Percentiles rank a stretch among this genome's conserved stretches.
Evolutionary conservation across 495 filamentous ascomycete species (phyloP).

Genomic region (Podospora australis): DNA sequence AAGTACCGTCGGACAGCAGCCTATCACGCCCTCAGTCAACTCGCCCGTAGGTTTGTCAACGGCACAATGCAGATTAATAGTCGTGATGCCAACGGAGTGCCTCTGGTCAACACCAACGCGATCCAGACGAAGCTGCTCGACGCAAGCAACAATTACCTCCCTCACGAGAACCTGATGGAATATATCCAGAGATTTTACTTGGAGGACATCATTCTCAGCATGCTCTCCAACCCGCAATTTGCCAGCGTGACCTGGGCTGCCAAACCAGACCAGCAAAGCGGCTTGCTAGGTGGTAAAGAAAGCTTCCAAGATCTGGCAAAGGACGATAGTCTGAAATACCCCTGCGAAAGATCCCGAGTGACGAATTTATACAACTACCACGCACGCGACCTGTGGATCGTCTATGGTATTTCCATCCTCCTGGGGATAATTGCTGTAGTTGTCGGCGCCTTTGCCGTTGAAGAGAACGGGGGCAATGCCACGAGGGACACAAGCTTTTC

Average conservation of each 20-base stretch:
- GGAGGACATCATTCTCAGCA: constrained; percentile 29
- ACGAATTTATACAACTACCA: constrained; percentile 29
- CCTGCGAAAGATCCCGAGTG: constrained; percentile 24
- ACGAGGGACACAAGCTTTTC: constrained; percentile 30
- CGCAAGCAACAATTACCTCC: constrained; percentile 24
- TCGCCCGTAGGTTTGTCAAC: constrained; percentile 30
- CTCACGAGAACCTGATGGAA: constrained; percentile 10
- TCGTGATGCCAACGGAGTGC: constrained; percentile 18
- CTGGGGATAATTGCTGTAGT: constrained; percentile 19
- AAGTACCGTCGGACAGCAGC: constrained; percentile 28
- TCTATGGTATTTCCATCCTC: constrained; percentile 28
- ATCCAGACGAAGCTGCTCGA: constrained; percentile 33
- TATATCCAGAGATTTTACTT: constrained; percentile 26
- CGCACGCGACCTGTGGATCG: constrained; percentile 32
- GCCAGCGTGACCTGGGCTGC: constrained; percentile 32
- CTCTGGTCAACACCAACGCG: constrained; percentile 28
- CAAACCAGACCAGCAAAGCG: constrained; percentile 21
- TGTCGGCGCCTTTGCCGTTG: constrained; percentile 21
- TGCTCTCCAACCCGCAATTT: constrained; percentile 31
- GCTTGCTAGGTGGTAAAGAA: constrained; percentile 5
- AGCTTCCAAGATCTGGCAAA: not conserved
- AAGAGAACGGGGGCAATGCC: constrained; percentile 27
- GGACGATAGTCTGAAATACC: constrained; percentile 12
- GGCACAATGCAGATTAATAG: constrained; percentile 28
- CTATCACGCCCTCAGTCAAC: constrained; percentile 29